A percentile compares a stretch with the other conserved stretches of the same genome.
Conservation (phyloP, 2,329 filamentous ascomycete species). For the Cyclaneusma minus region DNA sequence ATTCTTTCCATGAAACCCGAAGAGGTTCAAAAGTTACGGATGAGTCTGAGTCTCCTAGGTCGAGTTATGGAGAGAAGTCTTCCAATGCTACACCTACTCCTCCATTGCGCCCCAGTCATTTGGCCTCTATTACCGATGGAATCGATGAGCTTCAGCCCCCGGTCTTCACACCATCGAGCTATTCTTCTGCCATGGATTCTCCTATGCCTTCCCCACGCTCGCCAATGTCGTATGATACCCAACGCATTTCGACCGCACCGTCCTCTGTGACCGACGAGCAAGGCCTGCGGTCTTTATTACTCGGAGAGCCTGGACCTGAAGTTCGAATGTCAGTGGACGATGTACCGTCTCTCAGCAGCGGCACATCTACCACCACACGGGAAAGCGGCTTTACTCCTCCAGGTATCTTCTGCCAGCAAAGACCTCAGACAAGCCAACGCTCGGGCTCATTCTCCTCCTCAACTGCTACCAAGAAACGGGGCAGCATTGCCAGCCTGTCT, state of each 20-base stretch:
- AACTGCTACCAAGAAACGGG: conserved; percentile 53
- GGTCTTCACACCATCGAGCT: conserved; percentile 40
- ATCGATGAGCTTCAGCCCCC: conserved; percentile 27
- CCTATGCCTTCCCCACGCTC: conserved; percentile 48
- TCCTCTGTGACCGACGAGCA: conserved; percentile 61
- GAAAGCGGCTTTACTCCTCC: conserved; percentile 37
- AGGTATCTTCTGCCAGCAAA: conserved; percentile 16
- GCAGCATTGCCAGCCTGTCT: conserved; percentile 63
- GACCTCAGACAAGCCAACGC: conserved; percentile 37
- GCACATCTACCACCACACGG: conserved; percentile 59
- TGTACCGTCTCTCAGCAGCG: conserved; percentile 60
- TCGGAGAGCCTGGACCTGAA: conserved; percentile 62
- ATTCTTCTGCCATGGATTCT: conserved; percentile 41
- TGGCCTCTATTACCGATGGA: no score
- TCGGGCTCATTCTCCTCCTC: conserved; percentile 46
- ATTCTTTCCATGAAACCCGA: no score
- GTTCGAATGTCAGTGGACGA: conserved; percentile 56
- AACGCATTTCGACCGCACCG: conserved; percentile 58
- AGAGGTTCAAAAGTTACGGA: no score
- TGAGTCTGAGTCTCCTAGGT: no score
- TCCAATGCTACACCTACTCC: conserved; percentile 17
- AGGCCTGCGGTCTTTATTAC: conserved; percentile 52
- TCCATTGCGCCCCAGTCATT: conserved; percentile 14
- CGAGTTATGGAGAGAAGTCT: no score
- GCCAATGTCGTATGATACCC: conserved; percentile 53